A percentile compares a stretch with the other conserved stretches of the same genome.
Conservation (phyloP, 1,139 yeast species). For the Taiozyma sp. region DNA sequence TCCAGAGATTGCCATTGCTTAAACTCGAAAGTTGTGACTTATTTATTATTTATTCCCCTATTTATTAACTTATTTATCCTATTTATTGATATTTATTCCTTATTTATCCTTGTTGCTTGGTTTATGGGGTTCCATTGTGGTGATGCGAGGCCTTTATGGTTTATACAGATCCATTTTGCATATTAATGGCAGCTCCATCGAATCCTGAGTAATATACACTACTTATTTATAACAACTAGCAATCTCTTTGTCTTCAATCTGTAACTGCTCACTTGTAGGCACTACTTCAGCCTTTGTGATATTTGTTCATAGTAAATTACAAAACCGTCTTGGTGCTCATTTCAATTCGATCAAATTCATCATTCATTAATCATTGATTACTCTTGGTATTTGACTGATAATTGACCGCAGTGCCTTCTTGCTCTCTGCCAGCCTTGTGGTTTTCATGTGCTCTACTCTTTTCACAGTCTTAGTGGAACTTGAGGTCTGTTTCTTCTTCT, state of each 20-base stretch:
- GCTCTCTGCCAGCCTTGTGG: neutral
- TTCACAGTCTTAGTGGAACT: neutral
- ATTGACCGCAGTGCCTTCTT: neutral
- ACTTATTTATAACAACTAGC: neutral
- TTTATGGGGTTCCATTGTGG: neutral
- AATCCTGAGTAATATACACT: neutral
- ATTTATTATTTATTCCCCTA: slow-evolving; percentile 8
- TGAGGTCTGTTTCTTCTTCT: fast-evolving
- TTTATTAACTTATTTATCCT: slow-evolving; percentile 6
- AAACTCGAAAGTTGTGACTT: slow-evolving; percentile 1
- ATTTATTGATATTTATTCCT: slow-evolving; percentile 6
- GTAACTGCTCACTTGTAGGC: no score
- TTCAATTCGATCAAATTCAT: neutral
- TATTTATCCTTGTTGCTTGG: neutral
- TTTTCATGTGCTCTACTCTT: neutral
- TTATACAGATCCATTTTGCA: neutral
- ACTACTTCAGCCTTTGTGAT: no score
- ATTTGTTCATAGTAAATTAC: no score
- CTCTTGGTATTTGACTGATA: neutral
- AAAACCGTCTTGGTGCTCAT: no score
- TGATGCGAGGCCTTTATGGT: slow-evolving; percentile 19
- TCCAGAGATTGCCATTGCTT: slow-evolving; percentile 23
- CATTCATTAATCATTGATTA: neutral
- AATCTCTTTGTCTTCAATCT: neutral
- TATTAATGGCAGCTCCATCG: neutral